Evolutionary conservation across 225 moss, liverwort and hornwort species (phyloP), one percentile per base, ranked within the genome.

Genomic region (Pleurozium schreberi): DNA sequence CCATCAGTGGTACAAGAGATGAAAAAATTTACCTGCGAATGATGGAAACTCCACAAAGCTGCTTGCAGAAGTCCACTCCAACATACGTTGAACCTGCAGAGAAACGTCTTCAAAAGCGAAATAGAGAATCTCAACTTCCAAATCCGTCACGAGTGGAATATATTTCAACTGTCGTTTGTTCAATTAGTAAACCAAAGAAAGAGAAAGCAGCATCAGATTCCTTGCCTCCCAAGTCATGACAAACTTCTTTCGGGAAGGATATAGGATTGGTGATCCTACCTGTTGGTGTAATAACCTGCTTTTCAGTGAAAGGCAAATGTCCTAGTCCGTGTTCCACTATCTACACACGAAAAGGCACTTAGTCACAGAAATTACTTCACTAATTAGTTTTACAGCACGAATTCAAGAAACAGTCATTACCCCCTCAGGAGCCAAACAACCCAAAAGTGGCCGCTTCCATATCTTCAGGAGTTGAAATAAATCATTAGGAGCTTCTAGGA

Each of bases 21-120:
- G 81, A 26, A 49, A 85, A 23, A 23, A 18, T 3, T 17, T 77
- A 92, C 94, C 94, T 95, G 77, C 98, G 97, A 65, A 98, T 96
- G 64, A 97, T 98, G 84, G 98, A 98, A 88, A 97, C 96, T n/a
- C 98, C 98, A 91, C 98, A 98, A 79, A 98, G 97, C 89, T 96
- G 95, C 90, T 98, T 98, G 93, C 98, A 98, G 83, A 98, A 98
- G 91, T 97, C 96, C 52, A 98, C 96, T 92, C 98, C 98, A 92
- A 96, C 92, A 88, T 98, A 98, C 49, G 93, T 88, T 85, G 96
- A 98, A 67, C 95, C 95, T 94, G 90, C 64, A 90, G 86, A 52
- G n/a, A 71, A 79, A 55, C 73, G 38, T 67, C 45, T 74, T 75
- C 62, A 75, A 19, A 87, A 87, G 81, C 42, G 58, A 83, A 78